Base-by-base conservation (phyloP, 441 rosid species). In the Adansonia madagascariensis region DNA sequence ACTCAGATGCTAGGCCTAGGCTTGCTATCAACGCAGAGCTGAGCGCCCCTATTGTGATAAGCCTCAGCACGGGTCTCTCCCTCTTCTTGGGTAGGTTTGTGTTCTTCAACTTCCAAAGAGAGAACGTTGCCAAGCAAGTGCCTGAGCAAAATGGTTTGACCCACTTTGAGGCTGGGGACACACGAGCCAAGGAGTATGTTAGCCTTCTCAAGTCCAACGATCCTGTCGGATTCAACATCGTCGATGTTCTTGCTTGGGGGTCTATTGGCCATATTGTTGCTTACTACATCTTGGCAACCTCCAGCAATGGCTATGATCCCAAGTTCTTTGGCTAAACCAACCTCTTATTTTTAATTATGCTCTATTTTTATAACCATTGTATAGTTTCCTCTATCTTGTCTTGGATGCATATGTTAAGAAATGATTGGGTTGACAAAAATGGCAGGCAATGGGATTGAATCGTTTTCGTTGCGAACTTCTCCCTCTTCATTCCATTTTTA, bases 31-130 rank as follows among this genome's bases (percentile, higher is more conserved):
- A 75, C 77, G 96, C 98, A 4, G 97, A 91, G 85, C 93, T 93
- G 0, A 92, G 66, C 88, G 66, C 99, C 7, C 81, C 84, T 6
- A 22, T 95, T 43, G 98, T 95, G 35, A 95, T 95, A 64, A 92
- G 96, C 90, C 87, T 93, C 24, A 95, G 99, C 93, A 95, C 98
- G 0, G 99, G 97, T 5, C 89, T 95, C 20, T 95, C 99, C 27
- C 93, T 95, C 61, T 95, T 93, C 86, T 82, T 95, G 47, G 99
- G 99, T 0, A 81, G 98, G 83, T 95, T 95, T 72, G 99, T 95
- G 71, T 95, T 95, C 96, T 95, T 95, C 83, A 93, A 95, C 88
- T 95, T 95, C 89, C 99, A 95, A 82, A 90, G 99, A 81, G 99
- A 95, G 86, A 95, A 95, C 78, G 94, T 89, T 3, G 97, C 97